Percentiles rank a stretch among this genome's conserved stretches.
Conservation (phyloP, 2,329 filamentous ascomycete species). For the Hymenoscyphus fraxineus region DNA sequence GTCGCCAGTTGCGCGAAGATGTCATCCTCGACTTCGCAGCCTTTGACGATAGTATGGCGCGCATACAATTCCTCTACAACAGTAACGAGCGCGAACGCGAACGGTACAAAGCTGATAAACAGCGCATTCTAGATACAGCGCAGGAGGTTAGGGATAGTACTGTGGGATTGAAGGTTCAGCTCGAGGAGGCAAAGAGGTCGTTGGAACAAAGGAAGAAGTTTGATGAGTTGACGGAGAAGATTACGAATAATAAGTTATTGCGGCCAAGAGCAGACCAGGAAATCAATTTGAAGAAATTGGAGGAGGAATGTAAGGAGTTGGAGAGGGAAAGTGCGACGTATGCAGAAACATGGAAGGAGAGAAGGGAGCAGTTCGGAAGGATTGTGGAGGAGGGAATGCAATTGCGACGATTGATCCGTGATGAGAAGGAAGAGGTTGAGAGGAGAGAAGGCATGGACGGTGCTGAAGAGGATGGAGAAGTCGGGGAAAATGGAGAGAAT, state of each 20-base stretch:
- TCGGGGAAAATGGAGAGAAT: constrained; percentile 48
- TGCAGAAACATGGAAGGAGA: constrained; percentile 76
- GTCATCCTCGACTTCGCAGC: constrained; percentile 83
- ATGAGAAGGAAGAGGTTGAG: constrained; percentile 94
- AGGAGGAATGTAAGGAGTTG: constrained; percentile 83
- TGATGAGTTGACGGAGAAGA: constrained; percentile 83
- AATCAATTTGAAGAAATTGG: constrained; percentile 72
- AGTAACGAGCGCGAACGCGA: constrained; percentile 81
- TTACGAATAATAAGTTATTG: constrained; percentile 75
- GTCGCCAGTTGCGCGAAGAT: constrained; percentile 74
- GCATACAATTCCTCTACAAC: constrained; percentile 80
- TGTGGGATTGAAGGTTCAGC: constrained; percentile 63
- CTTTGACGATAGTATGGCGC: constrained; percentile 80
- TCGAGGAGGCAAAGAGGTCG: constrained; percentile 72
- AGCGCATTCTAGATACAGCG: constrained; percentile 73
- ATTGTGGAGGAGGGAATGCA: constrained; percentile 91
- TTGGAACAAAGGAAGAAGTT: constrained; percentile 78
- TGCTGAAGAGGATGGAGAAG: constrained; percentile 54
- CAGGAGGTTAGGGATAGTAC: constrained; percentile 75
- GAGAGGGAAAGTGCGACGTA: constrained; percentile 81
- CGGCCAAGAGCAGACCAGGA: constrained; percentile 81
- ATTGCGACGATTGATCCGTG: constrained; percentile 78
- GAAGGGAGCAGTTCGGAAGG: constrained; percentile 78
- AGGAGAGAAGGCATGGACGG: constrained; percentile 74
- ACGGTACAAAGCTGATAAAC: constrained; percentile 77